Conservation (phyloP, 176 grass and related monocot species). For the Rhynchospora breviuscula region DNA sequence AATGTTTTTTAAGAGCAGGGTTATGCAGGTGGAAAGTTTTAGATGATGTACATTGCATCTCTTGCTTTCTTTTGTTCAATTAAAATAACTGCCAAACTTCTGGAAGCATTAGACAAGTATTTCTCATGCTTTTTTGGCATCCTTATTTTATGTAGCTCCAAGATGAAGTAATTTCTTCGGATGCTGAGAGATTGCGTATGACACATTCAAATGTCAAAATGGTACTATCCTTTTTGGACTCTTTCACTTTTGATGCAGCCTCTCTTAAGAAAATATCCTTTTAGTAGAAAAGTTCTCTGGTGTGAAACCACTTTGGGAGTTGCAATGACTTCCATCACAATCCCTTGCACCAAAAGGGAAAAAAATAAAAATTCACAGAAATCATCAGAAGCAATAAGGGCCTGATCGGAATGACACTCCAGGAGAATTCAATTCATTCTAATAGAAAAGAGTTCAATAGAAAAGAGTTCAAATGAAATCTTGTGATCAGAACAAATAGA, state of each 20-base stretch:
- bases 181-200: slow-evolving; percentile 77
- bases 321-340: neutral
- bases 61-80: neutral
- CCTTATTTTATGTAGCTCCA: slow-evolving; percentile 56
- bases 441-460: too few species aligned
- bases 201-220: slow-evolving; percentile 83
- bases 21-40: neutral
- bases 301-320: neutral
- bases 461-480: too few species aligned
- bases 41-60: neutral
- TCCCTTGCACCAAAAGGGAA: neutral
- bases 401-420: too few species aligned
- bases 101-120: neutral
- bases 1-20: neutral
- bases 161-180: slow-evolving; percentile 93
- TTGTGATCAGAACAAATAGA: too few species aligned
- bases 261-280: neutral
- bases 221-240: slow-evolving; percentile 28
- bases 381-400: neutral
- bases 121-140: neutral
- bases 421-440: too few species aligned
- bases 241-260: neutral
- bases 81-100: neutral
- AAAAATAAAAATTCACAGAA: neutral
- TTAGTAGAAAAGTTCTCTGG: neutral